Conservation (phyloP, 2,329 filamentous ascomycete species). For the Venturiaceae sp. region DNA sequence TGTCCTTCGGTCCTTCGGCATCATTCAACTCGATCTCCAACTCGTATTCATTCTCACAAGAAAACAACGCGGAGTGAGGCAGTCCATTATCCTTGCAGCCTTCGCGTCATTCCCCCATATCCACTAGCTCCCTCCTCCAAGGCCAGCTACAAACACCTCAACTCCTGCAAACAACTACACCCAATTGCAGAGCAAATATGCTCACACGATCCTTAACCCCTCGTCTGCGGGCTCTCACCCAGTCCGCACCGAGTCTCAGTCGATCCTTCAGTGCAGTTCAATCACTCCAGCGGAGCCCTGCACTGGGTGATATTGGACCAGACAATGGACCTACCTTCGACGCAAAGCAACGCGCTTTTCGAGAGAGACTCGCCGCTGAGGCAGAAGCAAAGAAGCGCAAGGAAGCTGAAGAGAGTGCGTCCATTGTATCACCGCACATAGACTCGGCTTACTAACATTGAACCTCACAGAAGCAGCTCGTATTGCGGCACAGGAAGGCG, state of each 20-base stretch:
- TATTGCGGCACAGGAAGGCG: slow-evolving; percentile 47
- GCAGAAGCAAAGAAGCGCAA: slow-evolving; percentile 58
- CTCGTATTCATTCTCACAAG: no score
- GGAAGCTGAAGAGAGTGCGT: slow-evolving; percentile 72
- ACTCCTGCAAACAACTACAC: neutral
- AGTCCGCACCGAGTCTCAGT: neutral
- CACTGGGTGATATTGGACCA: slow-evolving; percentile 74
- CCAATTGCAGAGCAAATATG: neutral
- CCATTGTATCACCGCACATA: slow-evolving; percentile 25
- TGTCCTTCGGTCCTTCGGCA: no score
- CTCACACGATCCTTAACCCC: neutral
- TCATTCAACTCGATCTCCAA: no score
- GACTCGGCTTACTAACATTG: slow-evolving; percentile 52
- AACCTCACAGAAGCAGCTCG: slow-evolving; percentile 42
- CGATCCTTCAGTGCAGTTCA: neutral
- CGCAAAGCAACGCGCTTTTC: slow-evolving; percentile 74
- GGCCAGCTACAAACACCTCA: neutral
- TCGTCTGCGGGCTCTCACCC: neutral
- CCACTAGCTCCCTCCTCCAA: neutral
- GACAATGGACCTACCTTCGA: slow-evolving; percentile 68
- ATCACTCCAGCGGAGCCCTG: slow-evolving; percentile 44
- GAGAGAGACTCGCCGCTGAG: slow-evolving; percentile 62
- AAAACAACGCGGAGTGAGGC: no score
- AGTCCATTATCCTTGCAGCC: no score
- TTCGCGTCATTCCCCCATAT: neutral